These are phyloP conservation scores for Colletotrichum navitas DNA, from an alignment of 2,329 filamentous ascomycete genomes.

Conservation along the genomic window DNA sequence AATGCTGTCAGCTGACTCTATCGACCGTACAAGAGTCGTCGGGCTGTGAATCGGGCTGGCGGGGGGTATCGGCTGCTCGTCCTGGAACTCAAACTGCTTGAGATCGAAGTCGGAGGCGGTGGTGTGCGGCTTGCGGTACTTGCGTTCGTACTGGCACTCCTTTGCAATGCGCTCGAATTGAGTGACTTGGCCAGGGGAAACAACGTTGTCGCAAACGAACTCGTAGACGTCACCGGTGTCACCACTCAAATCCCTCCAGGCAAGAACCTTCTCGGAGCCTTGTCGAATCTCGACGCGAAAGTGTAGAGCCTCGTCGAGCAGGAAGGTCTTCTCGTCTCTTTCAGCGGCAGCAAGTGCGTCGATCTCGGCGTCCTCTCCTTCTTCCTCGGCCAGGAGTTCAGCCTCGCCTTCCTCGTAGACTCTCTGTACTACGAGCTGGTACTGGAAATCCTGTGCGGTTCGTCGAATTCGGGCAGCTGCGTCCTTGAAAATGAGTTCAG, in stretches of 20 bases:
- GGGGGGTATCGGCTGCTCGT: constrained; percentile 72
- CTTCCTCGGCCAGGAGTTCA: constrained; percentile 89
- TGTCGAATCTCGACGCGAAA: constrained; percentile 87
- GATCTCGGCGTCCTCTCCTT: constrained; percentile 82
- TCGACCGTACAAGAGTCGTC: constrained; percentile 63
- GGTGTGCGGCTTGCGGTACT: constrained; percentile 84
- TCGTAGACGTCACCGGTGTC: constrained; percentile 97
- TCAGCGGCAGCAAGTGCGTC: constrained; percentile 80
- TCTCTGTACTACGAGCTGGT: constrained; percentile 95
- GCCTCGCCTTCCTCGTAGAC: constrained; percentile 98
- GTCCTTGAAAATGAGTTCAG: constrained; percentile 99
- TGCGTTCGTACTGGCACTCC: constrained; percentile 98
- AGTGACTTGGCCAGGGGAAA: constrained; percentile 77
- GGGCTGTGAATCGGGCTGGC: constrained; percentile 74
- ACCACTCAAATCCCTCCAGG: constrained; percentile 95
- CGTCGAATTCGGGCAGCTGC: constrained; percentile 90
- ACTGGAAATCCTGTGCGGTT: constrained; percentile 95
- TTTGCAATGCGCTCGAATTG: constrained; percentile 86
- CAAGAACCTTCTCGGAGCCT: constrained; percentile 85
- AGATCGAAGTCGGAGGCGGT: constrained; percentile 87
- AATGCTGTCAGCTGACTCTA: constrained; percentile 71
- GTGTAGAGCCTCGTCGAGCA: constrained; percentile 92
- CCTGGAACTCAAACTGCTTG: constrained; percentile 82
- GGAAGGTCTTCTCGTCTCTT: constrained; percentile 96
- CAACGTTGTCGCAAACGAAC: constrained; percentile 89